Evolutionary conservation across 257 asterid species (phyloP).

Genomic region (Gentiana dahurica): DNA sequence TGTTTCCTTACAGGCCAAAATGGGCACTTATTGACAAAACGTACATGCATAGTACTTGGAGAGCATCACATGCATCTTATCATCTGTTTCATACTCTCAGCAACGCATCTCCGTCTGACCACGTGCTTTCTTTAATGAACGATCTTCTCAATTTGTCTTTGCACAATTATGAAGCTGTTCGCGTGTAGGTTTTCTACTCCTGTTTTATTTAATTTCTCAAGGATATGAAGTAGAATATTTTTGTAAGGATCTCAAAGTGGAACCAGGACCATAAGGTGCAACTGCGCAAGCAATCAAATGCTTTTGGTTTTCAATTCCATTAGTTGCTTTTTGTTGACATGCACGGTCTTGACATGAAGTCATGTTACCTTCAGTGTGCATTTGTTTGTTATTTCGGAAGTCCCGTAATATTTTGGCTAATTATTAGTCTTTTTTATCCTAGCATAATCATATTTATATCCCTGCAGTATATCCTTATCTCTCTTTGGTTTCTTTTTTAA

Average conservation of each 20-base stretch:
- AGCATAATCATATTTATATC: neutral
- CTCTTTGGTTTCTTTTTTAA: slow-evolving; percentile 6
- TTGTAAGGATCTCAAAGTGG: neutral
- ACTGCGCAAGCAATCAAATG: neutral
- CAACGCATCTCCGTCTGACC: slow-evolving; percentile 56
- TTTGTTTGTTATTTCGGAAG: neutral
- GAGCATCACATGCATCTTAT: slow-evolving; percentile 90
- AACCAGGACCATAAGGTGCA: neutral
- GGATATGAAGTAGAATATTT: no score
- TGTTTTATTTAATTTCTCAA: neutral
- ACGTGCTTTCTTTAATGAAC: slow-evolving; percentile 49
- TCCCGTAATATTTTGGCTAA: neutral
- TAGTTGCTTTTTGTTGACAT: no score
- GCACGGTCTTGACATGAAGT: no score
- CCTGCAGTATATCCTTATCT: slow-evolving; percentile 13
- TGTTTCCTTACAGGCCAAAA: slow-evolving; percentile 57
- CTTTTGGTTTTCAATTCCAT: no score
- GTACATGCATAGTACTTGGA: slow-evolving; percentile 92
- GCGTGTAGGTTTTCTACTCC: slow-evolving; percentile 42
- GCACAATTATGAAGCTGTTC: slow-evolving; percentile 93
- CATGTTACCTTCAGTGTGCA: no score
- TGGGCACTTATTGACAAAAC: slow-evolving; percentile 96
- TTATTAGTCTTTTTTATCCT: neutral
- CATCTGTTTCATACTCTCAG: slow-evolving; percentile 59
- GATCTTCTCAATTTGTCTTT: slow-evolving; percentile 81